Evolutionary conservation across 495 filamentous ascomycete genomes (phyloP).

Genomic region (Mytilinidion resinicola): DNA sequence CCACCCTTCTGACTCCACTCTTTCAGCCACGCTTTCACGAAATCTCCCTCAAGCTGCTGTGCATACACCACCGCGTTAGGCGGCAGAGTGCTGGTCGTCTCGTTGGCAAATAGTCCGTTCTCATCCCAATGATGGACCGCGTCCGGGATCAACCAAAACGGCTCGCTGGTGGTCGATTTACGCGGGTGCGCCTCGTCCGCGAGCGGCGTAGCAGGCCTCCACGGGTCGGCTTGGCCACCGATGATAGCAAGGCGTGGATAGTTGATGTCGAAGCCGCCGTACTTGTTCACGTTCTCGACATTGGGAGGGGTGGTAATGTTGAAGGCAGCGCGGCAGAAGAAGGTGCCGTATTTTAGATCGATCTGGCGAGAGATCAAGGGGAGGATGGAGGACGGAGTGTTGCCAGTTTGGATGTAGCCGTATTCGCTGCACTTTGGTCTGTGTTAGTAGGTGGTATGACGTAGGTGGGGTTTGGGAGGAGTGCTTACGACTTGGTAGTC

Average conservation of each 20-base stretch:
- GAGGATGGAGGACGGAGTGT: conserved; percentile 49
- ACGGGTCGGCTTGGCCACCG: conserved; percentile 64
- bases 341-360: conserved; percentile 47
- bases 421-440: conserved; percentile 46
- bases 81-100: conserved; percentile 48
- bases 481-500: conserved; percentile 19
- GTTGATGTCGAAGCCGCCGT: conserved; percentile 60
- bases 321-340: conserved; percentile 55
- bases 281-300: conserved; percentile 55
- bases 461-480: neutral
- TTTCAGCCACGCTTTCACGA: conserved; percentile 61
- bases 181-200: conserved; percentile 42
- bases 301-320: conserved; percentile 54
- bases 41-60: conserved; percentile 49
- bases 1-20: conserved; percentile 10
- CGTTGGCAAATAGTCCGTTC: conserved; percentile 58
- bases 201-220: conserved; percentile 60
- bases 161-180: conserved; percentile 50
- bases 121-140: conserved; percentile 69
- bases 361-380: conserved; percentile 61
- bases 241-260: conserved; percentile 61
- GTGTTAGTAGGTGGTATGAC: neutral
- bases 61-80: conserved; percentile 48
- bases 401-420: conserved; percentile 66
- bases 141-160: conserved; percentile 56